phyloP scores from a whole-genome alignment of 2,329 filamentous ascomycete species.

The Xylaria sp. region DNA sequence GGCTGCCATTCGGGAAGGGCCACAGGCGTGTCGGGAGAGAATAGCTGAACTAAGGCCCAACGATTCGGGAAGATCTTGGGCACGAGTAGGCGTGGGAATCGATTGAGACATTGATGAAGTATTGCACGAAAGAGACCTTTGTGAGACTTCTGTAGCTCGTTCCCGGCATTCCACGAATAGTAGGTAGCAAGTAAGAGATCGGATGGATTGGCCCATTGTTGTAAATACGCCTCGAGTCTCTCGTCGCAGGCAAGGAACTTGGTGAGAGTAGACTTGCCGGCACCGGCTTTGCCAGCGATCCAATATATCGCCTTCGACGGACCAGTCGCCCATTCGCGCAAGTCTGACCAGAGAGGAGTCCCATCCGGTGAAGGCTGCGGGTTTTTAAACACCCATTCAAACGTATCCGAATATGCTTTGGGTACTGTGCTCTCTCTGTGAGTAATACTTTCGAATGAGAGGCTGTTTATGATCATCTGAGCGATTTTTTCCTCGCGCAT shows the following conservation, averaged over 20 bases:
- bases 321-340: slow-evolving; percentile 5
- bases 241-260: slow-evolving; percentile 30
- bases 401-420: slow-evolving; percentile 11
- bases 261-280: slow-evolving; percentile 39
- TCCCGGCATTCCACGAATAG: slow-evolving; percentile 31
- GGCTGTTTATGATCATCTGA: not conserved
- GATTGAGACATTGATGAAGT: slow-evolving; percentile 21
- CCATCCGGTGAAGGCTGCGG: slow-evolving; percentile 1
- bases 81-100: not conserved
- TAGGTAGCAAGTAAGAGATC: slow-evolving; percentile 8
- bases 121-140: slow-evolving; percentile 18
- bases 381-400: slow-evolving; percentile 5
- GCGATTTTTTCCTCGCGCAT: not conserved
- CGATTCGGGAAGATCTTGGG: slow-evolving; percentile 14
- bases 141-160: slow-evolving; percentile 11
- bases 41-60: slow-evolving; percentile 18
- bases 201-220: slow-evolving; percentile 1
- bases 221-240: not conserved
- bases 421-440: slow-evolving; percentile 12
- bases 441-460: not conserved
- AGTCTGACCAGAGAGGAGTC: slow-evolving; percentile 17
- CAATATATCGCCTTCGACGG: slow-evolving; percentile 12
- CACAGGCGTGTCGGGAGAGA: not conserved
- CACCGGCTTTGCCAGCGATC: slow-evolving; percentile 38
- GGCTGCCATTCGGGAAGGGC: slow-evolving; percentile 9